Conservation (phyloP, 2,329 filamentous ascomycete species). For the Dissoconium aciculare region DNA sequence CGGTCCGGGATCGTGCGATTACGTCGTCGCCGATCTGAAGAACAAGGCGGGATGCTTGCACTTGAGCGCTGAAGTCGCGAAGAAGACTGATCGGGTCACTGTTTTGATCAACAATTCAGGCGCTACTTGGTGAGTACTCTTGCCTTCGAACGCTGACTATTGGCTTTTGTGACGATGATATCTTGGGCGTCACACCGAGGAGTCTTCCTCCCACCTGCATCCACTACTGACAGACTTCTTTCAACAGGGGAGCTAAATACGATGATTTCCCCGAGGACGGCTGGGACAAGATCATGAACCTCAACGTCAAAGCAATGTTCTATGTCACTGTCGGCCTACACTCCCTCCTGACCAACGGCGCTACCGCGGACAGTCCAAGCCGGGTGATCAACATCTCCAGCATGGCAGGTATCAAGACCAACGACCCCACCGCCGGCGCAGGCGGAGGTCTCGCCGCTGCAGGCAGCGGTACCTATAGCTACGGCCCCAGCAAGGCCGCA, state of each 20-base stretch:
- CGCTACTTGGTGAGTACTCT: conserved; percentile 21
- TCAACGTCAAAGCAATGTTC: conserved; percentile 27
- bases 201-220: neutral
- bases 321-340: conserved; percentile 34
- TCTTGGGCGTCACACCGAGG: no score
- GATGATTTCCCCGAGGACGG: conserved; percentile 43
- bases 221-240: conserved; percentile 2
- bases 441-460: conserved; percentile 39
- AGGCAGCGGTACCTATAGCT: conserved; percentile 26
- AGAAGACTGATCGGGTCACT: conserved; percentile 31
- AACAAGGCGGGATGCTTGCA: conserved; percentile 30
- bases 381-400: conserved; percentile 34
- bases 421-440: conserved; percentile 32
- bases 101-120: conserved; percentile 35
- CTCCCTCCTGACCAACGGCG: conserved; percentile 29
- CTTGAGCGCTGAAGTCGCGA: conserved; percentile 29
- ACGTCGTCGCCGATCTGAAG: conserved; percentile 30
- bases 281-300: conserved; percentile 40
- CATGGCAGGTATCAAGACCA: conserved; percentile 31
- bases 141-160: neutral
- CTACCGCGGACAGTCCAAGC: conserved; percentile 27
- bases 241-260: conserved; percentile 35
- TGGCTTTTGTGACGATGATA: neutral
- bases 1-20: conserved; percentile 32
- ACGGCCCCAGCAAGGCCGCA: conserved; percentile 37